A percentile compares a stretch with the other conserved stretches of the same genome.
Evolutionary conservation across 2,329 filamentous ascomycete species (phyloP).

Genomic region (Penicillium frequentans): DNA sequence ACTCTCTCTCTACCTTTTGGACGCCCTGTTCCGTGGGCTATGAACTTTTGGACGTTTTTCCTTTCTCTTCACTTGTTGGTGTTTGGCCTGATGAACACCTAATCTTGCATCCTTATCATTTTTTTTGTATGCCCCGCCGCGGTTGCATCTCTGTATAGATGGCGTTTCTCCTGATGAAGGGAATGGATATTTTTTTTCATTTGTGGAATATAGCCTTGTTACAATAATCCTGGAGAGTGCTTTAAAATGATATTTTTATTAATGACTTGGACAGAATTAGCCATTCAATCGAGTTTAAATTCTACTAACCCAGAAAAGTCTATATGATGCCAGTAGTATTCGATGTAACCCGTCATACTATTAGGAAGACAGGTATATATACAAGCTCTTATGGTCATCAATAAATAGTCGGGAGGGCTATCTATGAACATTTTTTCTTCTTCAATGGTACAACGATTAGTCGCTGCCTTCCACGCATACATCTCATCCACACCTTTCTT

Average conservation of each 20-base stretch:
- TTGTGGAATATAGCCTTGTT: conserved; percentile 12
- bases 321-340: too few species aligned
- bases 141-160: conserved; percentile 33
- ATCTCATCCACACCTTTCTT: not conserved
- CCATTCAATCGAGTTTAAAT: too few species aligned
- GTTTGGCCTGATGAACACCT: not conserved
- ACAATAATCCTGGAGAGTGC: not conserved
- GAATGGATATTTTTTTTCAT: conserved; percentile 16
- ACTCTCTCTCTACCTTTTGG: not conserved
- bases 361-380: too few species aligned
- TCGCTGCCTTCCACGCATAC: not conserved
- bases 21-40: conserved; percentile 8
- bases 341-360: too few species aligned
- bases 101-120: conserved; percentile 13
- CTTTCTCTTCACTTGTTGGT: conserved; percentile 8
- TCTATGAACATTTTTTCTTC: too few species aligned
- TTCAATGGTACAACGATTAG: not conserved
- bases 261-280: not conserved
- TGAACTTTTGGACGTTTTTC: conserved; percentile 9
- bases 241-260: not conserved
- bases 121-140: conserved; percentile 32
- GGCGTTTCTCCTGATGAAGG: conserved; percentile 27
- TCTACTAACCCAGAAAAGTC: too few species aligned
- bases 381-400: not conserved
- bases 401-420: too few species aligned